Base-by-base conservation (phyloP, 2,329 filamentous ascomycete genomes). In the Pseudogymnoascus sp. region DNA sequence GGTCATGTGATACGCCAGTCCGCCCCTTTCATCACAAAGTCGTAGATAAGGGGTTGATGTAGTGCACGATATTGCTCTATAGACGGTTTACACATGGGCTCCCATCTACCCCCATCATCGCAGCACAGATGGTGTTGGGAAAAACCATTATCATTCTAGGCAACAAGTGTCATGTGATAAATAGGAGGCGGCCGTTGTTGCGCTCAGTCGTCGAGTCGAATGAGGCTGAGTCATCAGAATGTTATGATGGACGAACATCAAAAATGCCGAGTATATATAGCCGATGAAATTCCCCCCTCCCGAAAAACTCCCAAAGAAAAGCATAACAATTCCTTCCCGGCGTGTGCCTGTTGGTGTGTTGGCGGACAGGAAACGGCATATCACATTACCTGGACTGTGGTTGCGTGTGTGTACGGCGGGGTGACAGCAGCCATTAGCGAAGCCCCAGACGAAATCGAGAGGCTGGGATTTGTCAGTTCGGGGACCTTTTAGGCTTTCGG, bases 401-500 rank as follows among this genome's bases (percentile, higher is more conserved):
- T 29, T 29, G 26, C 26, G 26, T 29, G 26, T 29, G 7, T 19
- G 7, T 52, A 52, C 45, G 45, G 45, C 45, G 45, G 26, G n/a
- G 2, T 26, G 45, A 31, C 10, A 52, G 45, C n/a, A 16, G 4
- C 45, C 45, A 33, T 52, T 31, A 52, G 45, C 26, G 45, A 52
- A 52, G 4, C 45, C 23, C 45, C 45, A 52, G 8, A 2, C 26
- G 3, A 52, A 52, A 52, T 52, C 45, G 45, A 52, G 45, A 52
- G 45, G 45, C 45, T 52, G 45, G 26, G 10, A 31, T 52, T 52
- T 52, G 23, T 14, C 26, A 8, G n/a, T 52, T 52, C 26, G 45
- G 45, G 45, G 26, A 52, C 45, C 31, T 52, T 52, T 52, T 52
- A 52, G 45, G 45, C 45, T 52, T 52, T 52, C 45, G 45, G 45